phyloP scores from a whole-genome alignment of 768 basidiomycete species.

The Royoungia palumana region DNA sequence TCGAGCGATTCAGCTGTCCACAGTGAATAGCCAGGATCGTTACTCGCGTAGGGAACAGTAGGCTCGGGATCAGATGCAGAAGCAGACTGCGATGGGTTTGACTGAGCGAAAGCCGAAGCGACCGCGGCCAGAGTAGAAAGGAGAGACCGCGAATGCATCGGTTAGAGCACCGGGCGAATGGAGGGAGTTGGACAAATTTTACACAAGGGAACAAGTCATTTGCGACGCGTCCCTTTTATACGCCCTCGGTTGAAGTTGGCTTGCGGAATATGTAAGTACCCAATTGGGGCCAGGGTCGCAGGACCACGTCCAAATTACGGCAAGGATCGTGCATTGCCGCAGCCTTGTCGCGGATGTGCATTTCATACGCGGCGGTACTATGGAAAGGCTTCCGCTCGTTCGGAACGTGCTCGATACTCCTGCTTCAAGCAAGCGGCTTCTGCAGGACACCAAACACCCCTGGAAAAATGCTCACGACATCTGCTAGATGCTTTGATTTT shows the following conservation, averaged over 20 bases:
- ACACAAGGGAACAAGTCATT: conserved; percentile 7
- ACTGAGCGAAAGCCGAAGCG: conserved; percentile 18
- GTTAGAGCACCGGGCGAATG: conserved; percentile 12
- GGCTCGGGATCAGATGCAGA: conserved; percentile 32
- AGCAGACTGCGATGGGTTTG: conserved; percentile 14
- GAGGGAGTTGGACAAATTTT: conserved; percentile 15
- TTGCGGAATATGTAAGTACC: background rate
- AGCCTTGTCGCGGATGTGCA: too few species aligned
- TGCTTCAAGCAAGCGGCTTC: too few species aligned
- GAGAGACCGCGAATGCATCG: conserved; percentile 31
- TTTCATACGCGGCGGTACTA: too few species aligned
- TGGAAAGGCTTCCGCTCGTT: too few species aligned
- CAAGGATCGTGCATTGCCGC: background rate
- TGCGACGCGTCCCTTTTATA: conserved; percentile 23
- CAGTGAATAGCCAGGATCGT: conserved; percentile 45
- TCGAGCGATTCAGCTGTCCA: conserved; percentile 33
- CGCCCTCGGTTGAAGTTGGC: background rate
- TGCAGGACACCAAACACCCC: too few species aligned
- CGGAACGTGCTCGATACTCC: too few species aligned
- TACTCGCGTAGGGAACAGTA: conserved; percentile 43
- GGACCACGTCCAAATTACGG: background rate
- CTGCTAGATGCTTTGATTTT: too few species aligned
- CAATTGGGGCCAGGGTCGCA: conserved; percentile 6
- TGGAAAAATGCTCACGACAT: too few species aligned
- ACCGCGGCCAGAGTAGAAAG: conserved; percentile 22